Percentiles rank a stretch among this genome's conserved stretches.
These are phyloP conservation scores for Wickerhamomyces sp. DNA, from an alignment of 1,139 yeast genomes.

Conservation along the genomic window DNA sequence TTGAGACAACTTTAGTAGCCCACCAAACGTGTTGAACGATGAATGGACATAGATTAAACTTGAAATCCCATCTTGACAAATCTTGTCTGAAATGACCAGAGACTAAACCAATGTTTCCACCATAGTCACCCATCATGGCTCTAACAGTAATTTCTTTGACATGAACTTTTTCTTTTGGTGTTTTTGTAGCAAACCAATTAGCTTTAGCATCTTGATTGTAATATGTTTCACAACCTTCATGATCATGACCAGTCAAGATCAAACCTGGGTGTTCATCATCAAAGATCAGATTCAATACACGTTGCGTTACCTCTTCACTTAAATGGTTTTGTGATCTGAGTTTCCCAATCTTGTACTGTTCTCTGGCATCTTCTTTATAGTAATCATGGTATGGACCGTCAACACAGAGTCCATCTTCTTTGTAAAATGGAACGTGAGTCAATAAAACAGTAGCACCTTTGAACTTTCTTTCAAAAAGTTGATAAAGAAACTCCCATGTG, in stretches of 20 bases:
- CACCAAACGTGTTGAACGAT: constrained; percentile 95
- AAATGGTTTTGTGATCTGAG: constrained; percentile 87
- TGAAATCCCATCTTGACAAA: constrained; percentile 53
- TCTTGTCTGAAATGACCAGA: constrained; percentile 56
- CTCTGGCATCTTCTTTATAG: constrained; percentile 49
- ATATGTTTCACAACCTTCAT: constrained; percentile 81
- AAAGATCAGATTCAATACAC: constrained; percentile 64
- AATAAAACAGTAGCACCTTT: constrained; percentile 76
- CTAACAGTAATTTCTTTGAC: constrained; percentile 80
- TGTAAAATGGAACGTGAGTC: constrained; percentile 88
- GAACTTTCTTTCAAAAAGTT: constrained; percentile 48
- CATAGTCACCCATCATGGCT: constrained; percentile 94
- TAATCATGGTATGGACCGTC: constrained; percentile 79
- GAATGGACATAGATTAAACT: constrained; percentile 71
- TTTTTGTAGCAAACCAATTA: constrained; percentile 56
- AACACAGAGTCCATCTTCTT: constrained; percentile 70
- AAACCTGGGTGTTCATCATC: constrained; percentile 65
- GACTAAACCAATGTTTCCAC: constrained; percentile 82
- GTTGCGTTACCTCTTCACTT: constrained; percentile 57
- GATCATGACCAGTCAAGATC: constrained; percentile 92
- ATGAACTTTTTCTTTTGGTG: constrained; percentile 21
- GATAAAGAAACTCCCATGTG: constrained; percentile 69
- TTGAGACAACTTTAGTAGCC: constrained; percentile 61
- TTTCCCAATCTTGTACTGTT: constrained; percentile 63
- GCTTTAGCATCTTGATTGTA: constrained; percentile 41